Evolutionary conservation across 805 yeast species (phyloP).

Genomic region (Candida cerambycidarum): DNA sequence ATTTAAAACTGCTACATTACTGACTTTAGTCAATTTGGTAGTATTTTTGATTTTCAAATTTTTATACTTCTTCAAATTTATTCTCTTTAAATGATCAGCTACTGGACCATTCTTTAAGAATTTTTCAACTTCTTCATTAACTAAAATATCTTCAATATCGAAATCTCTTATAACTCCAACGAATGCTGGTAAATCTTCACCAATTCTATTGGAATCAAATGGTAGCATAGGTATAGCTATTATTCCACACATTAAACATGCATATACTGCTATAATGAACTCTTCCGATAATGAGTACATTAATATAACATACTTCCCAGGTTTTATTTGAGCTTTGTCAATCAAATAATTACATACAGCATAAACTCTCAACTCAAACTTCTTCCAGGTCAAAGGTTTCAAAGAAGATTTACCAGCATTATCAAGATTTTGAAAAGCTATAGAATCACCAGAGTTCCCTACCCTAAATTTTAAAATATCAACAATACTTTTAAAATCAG

Average conservation of each 20-base stretch:
- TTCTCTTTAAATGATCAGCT: conserved; percentile 55
- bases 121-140: conserved; percentile 73
- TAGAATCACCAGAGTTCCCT: conserved; percentile 68
- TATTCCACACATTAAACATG: conserved; percentile 81
- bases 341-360: conserved; percentile 72
- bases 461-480: conserved; percentile 82
- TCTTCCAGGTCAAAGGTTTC: conserved; percentile 64
- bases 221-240: conserved; percentile 78
- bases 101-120: conserved; percentile 68
- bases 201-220: conserved; percentile 60
- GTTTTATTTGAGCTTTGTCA: conserved; percentile 58
- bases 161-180: conserved; percentile 67
- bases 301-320: conserved; percentile 74
- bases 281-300: conserved; percentile 90
- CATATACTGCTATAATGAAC: conserved; percentile 75
- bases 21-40: conserved; percentile 49
- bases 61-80: conserved; percentile 28
- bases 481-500: conserved; percentile 68
- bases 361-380: conserved; percentile 72
- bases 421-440: conserved; percentile 61
- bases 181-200: conserved; percentile 72
- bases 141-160: conserved; percentile 68
- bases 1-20: conserved; percentile 40
- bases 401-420: conserved; percentile 33
- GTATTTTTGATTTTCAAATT: conserved; percentile 67